phyloP scores from a whole-genome alignment of 257 asterid species.

The Petunia secreta region DNA sequence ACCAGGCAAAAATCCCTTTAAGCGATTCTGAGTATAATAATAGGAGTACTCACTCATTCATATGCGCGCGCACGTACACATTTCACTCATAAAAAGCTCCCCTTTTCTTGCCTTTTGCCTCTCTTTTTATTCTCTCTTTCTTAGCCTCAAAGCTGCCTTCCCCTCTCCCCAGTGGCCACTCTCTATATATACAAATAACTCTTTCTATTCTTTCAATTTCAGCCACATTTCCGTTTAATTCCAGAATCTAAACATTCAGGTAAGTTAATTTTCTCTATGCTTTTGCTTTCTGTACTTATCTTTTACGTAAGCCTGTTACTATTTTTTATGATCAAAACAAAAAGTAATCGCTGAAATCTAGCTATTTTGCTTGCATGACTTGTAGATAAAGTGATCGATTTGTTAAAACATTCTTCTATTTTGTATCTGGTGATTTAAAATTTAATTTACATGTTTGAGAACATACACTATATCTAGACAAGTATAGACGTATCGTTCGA shows the following conservation, averaged over 20 bases:
- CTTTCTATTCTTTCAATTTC: conserved; percentile 9
- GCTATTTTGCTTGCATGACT: background rate
- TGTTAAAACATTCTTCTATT: background rate
- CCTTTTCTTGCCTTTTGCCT: conserved; percentile 1
- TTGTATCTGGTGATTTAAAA: background rate
- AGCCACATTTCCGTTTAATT: conserved; percentile 20
- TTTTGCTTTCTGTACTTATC: background rate
- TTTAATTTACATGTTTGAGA: no score
- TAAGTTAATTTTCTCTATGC: background rate
- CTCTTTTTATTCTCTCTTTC: conserved; percentile 18
- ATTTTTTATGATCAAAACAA: background rate
- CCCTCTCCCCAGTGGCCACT: conserved; percentile 3
- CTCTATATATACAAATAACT: background rate
- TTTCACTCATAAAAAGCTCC: conserved; percentile 22
- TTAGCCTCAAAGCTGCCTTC: conserved; percentile 17
- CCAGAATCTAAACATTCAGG: background rate
- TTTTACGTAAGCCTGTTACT: background rate
- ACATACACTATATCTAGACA: background rate
- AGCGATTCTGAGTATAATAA: background rate
- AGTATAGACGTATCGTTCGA: background rate
- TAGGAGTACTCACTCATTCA: background rate
- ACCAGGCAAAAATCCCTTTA: background rate
- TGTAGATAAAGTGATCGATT: background rate
- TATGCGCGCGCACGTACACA: conserved; percentile 24
- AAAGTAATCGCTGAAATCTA: background rate